Evolutionary conservation across 208 protist genomes (phyloP), one percentile per base, ranked within the genome.

Genomic region (Trypanosoma boissoni): DNA sequence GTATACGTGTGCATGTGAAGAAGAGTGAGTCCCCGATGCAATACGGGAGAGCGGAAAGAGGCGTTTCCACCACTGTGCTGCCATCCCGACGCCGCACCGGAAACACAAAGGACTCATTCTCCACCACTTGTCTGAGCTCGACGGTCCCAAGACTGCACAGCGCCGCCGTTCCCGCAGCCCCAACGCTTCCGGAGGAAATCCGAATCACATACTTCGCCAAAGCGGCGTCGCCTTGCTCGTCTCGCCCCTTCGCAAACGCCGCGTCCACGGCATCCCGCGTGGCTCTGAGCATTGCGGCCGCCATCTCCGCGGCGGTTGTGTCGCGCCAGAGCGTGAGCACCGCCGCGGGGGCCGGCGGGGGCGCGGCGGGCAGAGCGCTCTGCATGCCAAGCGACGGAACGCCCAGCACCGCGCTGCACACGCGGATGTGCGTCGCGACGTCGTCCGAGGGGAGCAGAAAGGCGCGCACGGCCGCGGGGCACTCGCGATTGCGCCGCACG

Each of bases 11-110:
- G 61, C 84, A 91, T 6, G 70, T 78, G 57, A 89, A 80, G 27
- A 92, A 79, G 9, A 92, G 29, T 7, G 82, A 79, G 43, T 92
- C 74, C 14, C 86, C 86, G 4, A 83, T 58, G 14, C 65, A 46
- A 53, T 87, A 87, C 18, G 45, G 32, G 2, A 82, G 28, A 12
- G 60, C 34, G 18, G 52, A 51, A 26, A 88, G 28, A 1, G 69
- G 49, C 2, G 68, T 64, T 37, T 86, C 74, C 62, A 77, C 77
- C 54, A 74, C 45, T 10, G 65, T 39, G 21, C 18, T 45, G 46
- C 43, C 52, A 23, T 59, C 31, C 18, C 43, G 31, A 9, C 60
- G 48, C 20, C 57, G 36, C 16, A 72, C 64, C 32, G 73, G 50
- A n/a, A 74, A 80, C 16, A 83, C 23, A 39, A 80, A 58, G 28